These are phyloP conservation scores for Lachnellula cervina DNA, from an alignment of 2,329 filamentous ascomycete genomes.

Conservation along the genomic window DNA sequence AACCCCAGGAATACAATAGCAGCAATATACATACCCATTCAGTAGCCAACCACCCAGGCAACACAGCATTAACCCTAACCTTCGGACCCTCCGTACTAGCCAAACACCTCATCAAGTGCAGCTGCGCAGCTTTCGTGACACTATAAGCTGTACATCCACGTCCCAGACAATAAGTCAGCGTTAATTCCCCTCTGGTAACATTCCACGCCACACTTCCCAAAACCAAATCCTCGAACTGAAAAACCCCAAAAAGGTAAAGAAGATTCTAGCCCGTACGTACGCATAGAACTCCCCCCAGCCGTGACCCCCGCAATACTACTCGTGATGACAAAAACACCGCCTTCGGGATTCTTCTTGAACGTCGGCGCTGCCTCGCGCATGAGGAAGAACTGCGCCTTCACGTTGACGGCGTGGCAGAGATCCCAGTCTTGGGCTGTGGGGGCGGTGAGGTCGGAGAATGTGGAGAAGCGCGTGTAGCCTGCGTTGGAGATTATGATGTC, in stretches of 20 bases:
- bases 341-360: slow-evolving; percentile 57
- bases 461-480: slow-evolving; percentile 30
- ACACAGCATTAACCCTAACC: slow-evolving; percentile 58
- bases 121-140: slow-evolving; percentile 40
- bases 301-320: slow-evolving; percentile 52
- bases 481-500: slow-evolving; percentile 64
- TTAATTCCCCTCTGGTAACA: too few relatives aligned
- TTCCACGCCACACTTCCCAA: too few relatives aligned
- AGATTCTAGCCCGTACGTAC: neutral
- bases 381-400: slow-evolving; percentile 49
- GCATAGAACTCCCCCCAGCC: neutral
- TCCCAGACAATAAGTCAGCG: too few relatives aligned
- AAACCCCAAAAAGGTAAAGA: too few relatives aligned
- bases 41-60: slow-evolving; percentile 60
- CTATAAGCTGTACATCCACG: slow-evolving; percentile 31
- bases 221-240: too few relatives aligned
- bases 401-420: slow-evolving; percentile 56
- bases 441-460: slow-evolving; percentile 20
- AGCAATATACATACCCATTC: slow-evolving; percentile 46
- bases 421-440: slow-evolving; percentile 25
- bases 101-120: slow-evolving; percentile 62
- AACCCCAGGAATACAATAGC: too few relatives aligned
- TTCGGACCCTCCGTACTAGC: slow-evolving; percentile 58
- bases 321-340: slow-evolving; percentile 59
- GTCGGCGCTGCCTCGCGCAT: slow-evolving; percentile 53